Conservation (phyloP, 1,284 basidiomycete genomes). For the Apiotrichum mycotoxinovorans region DNA sequence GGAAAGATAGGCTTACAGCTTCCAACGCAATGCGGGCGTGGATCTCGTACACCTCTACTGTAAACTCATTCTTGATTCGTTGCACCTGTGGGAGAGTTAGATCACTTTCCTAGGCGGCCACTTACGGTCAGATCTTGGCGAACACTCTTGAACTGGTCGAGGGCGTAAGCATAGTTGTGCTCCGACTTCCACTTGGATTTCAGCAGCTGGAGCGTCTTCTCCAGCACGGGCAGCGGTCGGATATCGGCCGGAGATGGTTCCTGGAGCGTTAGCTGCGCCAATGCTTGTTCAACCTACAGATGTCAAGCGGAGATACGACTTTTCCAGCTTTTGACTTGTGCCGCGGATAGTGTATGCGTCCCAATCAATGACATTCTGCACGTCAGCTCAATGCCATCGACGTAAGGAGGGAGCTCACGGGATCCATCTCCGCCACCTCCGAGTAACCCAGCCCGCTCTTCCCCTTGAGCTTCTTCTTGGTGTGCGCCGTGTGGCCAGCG, state of each 20-base stretch:
- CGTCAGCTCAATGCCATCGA: constrained; percentile 2
- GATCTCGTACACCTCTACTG: constrained; percentile 95
- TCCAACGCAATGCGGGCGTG: constrained; percentile 96
- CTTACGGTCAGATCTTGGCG: constrained; percentile 94
- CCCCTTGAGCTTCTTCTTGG: constrained; percentile 40
- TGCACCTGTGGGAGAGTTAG: constrained; percentile 68
- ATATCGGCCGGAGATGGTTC: constrained; percentile 94
- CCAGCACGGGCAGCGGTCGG: constrained; percentile 78
- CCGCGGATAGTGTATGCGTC: constrained; percentile 94
- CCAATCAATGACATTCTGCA: constrained; percentile 93
- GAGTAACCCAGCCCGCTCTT: constrained; percentile 36
- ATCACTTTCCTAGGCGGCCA: constrained; percentile 15
- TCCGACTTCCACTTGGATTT: constrained; percentile 86
- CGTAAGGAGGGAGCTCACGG: constrained; percentile 38
- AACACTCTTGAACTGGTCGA: constrained; percentile 96
- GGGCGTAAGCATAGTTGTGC: constrained; percentile 80
- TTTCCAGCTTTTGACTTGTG: constrained; percentile 81
- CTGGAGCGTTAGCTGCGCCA: constrained; percentile 49
- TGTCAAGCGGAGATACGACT: constrained; percentile 92
- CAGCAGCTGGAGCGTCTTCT: constrained; percentile 79
- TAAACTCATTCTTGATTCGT: constrained; percentile 98
- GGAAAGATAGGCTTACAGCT: constrained; percentile 60
- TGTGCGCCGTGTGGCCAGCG: constrained; percentile 14
- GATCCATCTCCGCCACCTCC: constrained; percentile 48
- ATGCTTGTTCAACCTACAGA: constrained; percentile 59